Percentiles rank a stretch among this genome's conserved stretches.
These are phyloP conservation scores for Phytophthora rubi DNA, from an alignment of 352 stramenopile species.

Conservation along the genomic window DNA sequence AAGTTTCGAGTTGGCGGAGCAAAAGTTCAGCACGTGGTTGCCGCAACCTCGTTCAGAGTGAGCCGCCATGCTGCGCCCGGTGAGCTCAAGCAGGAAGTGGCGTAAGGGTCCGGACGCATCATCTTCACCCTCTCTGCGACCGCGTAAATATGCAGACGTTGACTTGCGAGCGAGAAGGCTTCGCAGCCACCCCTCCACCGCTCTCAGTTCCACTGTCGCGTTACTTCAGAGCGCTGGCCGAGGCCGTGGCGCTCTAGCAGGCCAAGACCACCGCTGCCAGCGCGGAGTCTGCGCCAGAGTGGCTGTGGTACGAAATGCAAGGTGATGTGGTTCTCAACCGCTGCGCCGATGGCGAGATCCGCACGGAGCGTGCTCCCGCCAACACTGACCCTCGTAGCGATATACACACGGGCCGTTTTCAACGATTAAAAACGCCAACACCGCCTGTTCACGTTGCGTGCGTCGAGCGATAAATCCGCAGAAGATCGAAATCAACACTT, in stretches of 20 bases:
- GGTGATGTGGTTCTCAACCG: neutral
- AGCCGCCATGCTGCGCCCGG: neutral
- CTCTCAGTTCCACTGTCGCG: no score
- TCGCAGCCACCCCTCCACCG: no score
- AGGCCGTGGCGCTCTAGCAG: neutral
- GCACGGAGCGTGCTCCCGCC: slow-evolving; percentile 2
- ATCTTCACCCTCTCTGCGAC: neutral
- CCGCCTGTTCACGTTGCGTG: no score
- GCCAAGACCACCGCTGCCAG: neutral
- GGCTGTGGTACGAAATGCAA: neutral
- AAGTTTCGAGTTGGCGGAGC: no score
- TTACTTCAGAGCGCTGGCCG: no score
- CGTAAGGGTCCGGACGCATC: neutral
- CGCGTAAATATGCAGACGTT: neutral
- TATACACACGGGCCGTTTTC: neutral
- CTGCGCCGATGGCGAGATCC: slow-evolving; percentile 6
- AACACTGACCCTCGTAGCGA: neutral
- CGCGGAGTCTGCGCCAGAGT: neutral
- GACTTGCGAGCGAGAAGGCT: neutral
- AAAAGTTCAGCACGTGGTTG: neutral
- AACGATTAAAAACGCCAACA: no score
- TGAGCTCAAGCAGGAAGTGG: neutral
- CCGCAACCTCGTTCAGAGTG: neutral
- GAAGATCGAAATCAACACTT: slow-evolving; percentile 14
- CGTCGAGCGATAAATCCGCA: neutral